Base-by-base conservation (phyloP, 352 stramenopile genomes). In the Pythium dissimile region DNA sequence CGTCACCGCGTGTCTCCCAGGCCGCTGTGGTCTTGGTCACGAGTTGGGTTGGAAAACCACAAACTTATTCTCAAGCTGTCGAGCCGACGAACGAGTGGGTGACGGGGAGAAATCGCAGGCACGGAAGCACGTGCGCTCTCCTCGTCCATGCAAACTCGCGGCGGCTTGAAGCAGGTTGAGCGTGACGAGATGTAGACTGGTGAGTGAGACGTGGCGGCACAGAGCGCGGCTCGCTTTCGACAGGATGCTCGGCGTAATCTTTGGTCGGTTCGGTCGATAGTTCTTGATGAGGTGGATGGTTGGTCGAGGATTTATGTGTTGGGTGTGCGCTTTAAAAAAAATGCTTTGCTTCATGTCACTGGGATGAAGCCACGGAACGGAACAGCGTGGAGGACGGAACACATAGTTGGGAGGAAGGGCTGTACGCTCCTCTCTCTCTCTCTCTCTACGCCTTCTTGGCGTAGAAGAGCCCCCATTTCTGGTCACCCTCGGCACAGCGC, bases 391-490 rank as follows among this genome's bases (percentile, higher is more conserved):
- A 43, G 31, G 27, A 30, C 23, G 35, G 20, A 28, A 57, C 26
- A 48, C 41, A 57, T 49, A 57, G n/a, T n/a, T 7, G n/a, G 28
- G 6, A 1, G 15, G 34, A 30, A 24, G 2, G 30, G 2, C 2
- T 13, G 31, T 34, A 21, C 1, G 26, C 3, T 6, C 12, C n/a
- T 27, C 30, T 21, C n/a, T n/a, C n/a, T n/a, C n/a, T n/a, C n/a
- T n/a, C n/a, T 24, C 24, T 51, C 28, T 57, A 57, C 31, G 50
- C 50, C 50, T 57, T 57, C 50, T 57, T 57, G 37, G 57, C 69
- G 23, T 61, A 57, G 39, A 77, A 77, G 64, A 77, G 67, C 9
- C 71, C 71, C 71, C 69, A 77, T 34, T 72, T 74, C 55, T 77
- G 69, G 49, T 77, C 69, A 35, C 69, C 69, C 23, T 77, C 69